phyloP scores from a whole-genome alignment of 2,329 filamentous ascomycete genomes.

The Raffaelea arxii region DNA sequence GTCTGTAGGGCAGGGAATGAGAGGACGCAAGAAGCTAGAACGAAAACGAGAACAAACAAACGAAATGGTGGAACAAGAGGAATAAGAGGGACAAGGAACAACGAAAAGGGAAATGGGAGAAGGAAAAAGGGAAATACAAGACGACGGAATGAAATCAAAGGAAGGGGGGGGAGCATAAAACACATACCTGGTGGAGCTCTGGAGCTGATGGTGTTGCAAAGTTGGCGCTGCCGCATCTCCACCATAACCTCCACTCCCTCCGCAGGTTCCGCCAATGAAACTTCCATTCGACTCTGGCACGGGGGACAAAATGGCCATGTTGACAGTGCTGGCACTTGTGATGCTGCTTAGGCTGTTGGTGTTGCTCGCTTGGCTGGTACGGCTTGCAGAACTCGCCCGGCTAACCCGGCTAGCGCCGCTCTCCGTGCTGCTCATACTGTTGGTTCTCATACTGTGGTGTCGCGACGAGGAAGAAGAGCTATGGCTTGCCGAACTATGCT shows the following conservation, averaged over 20 bases:
- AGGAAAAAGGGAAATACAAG: too few species aligned
- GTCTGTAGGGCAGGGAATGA: too few species aligned
- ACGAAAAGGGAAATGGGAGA: too few species aligned
- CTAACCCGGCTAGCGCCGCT: slow-evolving; percentile 4
- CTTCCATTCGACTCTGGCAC: background rate
- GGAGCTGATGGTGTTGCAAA: background rate
- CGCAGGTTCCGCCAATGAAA: background rate
- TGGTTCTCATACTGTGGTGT: slow-evolving; percentile 2
- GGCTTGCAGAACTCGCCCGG: slow-evolving; percentile 1
- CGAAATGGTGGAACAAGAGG: too few species aligned
- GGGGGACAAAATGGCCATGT: slow-evolving; percentile 4
- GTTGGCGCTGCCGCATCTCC: background rate
- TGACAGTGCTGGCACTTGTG: background rate
- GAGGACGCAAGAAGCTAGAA: too few species aligned
- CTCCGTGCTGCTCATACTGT: slow-evolving; percentile 6
- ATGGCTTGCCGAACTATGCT: too few species aligned
- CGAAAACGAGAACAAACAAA: too few species aligned
- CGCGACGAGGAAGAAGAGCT: background rate
- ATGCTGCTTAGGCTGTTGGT: slow-evolving; percentile 2
- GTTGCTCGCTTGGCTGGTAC: background rate
- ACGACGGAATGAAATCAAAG: too few species aligned
- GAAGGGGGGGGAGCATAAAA: too few species aligned
- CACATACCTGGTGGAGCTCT: background rate
- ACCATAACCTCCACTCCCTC: background rate
- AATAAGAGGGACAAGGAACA: too few species aligned